Evolutionary conservation across 495 filamentous ascomycete genomes (phyloP).

Genomic region (Xanthoparmelia taractica): DNA sequence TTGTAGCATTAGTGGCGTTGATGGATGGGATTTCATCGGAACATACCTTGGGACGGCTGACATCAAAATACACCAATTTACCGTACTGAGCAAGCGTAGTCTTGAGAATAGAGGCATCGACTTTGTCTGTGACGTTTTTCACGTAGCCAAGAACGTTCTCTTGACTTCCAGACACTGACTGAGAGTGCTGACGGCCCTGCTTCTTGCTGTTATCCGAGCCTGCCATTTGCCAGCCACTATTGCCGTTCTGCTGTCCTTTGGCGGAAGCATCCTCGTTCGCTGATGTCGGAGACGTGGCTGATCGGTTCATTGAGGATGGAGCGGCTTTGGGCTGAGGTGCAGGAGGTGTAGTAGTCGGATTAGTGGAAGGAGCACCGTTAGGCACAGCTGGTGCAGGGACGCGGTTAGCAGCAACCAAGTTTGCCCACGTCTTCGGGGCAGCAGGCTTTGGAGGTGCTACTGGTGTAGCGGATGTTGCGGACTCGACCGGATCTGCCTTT

Average conservation of each 20-base stretch:
- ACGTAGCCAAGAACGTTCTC: constrained; percentile 75
- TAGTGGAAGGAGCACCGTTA: constrained; percentile 33
- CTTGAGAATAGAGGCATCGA: constrained; percentile 60
- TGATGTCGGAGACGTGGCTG: constrained; percentile 27
- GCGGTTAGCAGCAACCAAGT: constrained; percentile 53
- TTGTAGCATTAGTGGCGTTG: background rate
- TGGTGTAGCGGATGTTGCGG: constrained; percentile 30
- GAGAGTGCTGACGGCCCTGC: constrained; percentile 55
- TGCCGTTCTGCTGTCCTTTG: constrained; percentile 42
- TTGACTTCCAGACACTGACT: constrained; percentile 44
- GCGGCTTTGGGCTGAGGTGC: constrained; percentile 38
- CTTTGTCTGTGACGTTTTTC: constrained; percentile 85
- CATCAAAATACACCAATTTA: constrained; percentile 76
- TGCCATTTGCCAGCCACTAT: constrained; percentile 71
- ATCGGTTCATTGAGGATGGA: constrained; percentile 32
- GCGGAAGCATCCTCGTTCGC: constrained; percentile 38
- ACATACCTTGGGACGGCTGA: constrained; percentile 81
- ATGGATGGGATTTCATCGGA: background rate
- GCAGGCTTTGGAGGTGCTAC: constrained; percentile 36
- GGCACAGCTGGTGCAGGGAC: constrained; percentile 35
- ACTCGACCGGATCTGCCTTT: constrained; percentile 50
- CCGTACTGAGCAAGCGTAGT: constrained; percentile 62
- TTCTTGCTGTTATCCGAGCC: constrained; percentile 69
- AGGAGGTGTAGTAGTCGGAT: constrained; percentile 35
- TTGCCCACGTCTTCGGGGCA: constrained; percentile 82